These are phyloP conservation scores for Echium plantagineum DNA, from an alignment of 257 asterid species.

Conservation along the genomic window DNA sequence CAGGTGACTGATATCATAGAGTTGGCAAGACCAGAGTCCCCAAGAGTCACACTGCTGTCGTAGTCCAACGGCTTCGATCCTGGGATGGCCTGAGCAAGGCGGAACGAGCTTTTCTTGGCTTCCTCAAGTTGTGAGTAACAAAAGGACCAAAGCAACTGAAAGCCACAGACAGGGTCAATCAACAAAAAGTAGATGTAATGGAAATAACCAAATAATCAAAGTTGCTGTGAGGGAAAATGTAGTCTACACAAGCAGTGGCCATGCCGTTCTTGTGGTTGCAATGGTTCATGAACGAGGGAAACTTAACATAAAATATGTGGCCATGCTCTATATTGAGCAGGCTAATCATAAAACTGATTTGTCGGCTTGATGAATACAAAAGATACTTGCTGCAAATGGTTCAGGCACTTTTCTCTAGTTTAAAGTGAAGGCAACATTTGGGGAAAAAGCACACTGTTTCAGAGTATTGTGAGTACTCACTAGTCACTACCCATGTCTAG, in stretches of 20 bases:
- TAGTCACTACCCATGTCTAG: no score
- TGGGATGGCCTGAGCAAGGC: slow-evolving; percentile 67
- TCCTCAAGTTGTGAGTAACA: slow-evolving; percentile 61
- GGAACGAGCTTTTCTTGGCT: slow-evolving; percentile 42
- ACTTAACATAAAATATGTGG: neutral
- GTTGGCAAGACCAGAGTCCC: slow-evolving; percentile 75
- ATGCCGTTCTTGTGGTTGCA: neutral
- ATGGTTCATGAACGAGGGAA: neutral
- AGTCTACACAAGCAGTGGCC: neutral
- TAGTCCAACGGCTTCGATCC: slow-evolving; percentile 52
- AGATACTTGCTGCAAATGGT: neutral
- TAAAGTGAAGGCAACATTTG: no score
- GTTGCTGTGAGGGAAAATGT: neutral
- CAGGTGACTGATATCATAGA: slow-evolving; percentile 73
- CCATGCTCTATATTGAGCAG: neutral
- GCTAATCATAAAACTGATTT: neutral
- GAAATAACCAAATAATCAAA: neutral
- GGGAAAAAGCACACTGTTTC: no score
- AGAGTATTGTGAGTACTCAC: no score
- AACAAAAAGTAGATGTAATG: neutral
- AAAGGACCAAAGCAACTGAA: slow-evolving; percentile 84
- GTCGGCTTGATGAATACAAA: no score
- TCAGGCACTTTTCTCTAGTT: neutral
- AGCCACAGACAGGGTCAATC: neutral
- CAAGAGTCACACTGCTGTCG: slow-evolving; percentile 34